Evolutionary conservation across 2,329 filamentous ascomycete genomes (phyloP), one percentile per base, ranked within the genome.

Genomic region (Sclerotinia trifoliorum): DNA sequence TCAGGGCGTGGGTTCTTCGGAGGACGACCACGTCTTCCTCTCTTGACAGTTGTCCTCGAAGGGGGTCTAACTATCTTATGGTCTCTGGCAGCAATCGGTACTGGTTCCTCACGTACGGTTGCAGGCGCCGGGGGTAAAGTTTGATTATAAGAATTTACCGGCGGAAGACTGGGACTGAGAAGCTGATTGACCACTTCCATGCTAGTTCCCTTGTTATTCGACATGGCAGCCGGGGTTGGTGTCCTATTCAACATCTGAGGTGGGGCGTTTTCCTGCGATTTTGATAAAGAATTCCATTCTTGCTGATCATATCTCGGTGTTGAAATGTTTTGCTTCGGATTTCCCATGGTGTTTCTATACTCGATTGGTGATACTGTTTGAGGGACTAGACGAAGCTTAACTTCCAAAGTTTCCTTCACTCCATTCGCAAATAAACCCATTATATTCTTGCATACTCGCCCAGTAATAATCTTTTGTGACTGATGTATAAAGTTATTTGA

Each of bases 351-450:
- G 72, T 83, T 83, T 54, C 85, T 77, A 73, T 87, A 88, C 78
- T 88, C 85, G 71, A 81, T 85, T 77, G 88, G 85, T 71, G 85
- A 78, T 44, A 83, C 68, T 5, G 82, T 82, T 7, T 86, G 82
- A 5, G 90, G 90, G 2, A 93, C 90, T 68, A 99, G 83, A 77
- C 92, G 93, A 70, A 99, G 83, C 78, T 91, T 96, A 72, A 99
- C 94, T 80, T 99, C 95, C 69, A 99, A 81, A 0, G 92, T 98
- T 79, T 98, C 94, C 73, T 90, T 90, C 69, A 90, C 85, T 44
- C 92, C 93, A 75, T 91, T 92, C 51, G 88, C 89, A 77, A 98
- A 96, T 32, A 97, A 83, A 13, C 91, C 92, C 57, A 96, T 83
- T 56, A 93, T 81, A 77, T 96, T 97, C 77, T 91, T 92, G 76